phyloP scores from a whole-genome alignment of 176 grass and related monocot species.

The Paspalum vaginatum region DNA sequence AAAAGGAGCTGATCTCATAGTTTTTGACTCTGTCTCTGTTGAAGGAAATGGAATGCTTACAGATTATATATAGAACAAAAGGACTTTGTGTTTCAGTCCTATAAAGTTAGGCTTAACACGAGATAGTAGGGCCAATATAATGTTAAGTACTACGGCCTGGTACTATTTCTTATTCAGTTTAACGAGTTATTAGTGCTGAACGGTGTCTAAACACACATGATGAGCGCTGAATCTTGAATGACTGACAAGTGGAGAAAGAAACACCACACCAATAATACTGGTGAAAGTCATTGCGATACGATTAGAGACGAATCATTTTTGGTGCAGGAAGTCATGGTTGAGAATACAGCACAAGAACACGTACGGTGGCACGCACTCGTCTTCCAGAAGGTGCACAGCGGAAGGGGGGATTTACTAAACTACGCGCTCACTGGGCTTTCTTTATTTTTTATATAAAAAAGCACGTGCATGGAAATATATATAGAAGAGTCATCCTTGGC shows the following conservation, averaged over 20 bases:
- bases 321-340: background rate
- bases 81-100: constrained; percentile 3
- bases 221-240: background rate
- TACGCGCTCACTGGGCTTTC: too few relatives aligned
- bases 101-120: background rate
- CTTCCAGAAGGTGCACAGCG: constrained; percentile 21
- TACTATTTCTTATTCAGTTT: constrained; percentile 2
- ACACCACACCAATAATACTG: background rate
- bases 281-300: background rate
- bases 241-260: background rate
- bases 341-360: background rate
- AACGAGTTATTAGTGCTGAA: background rate
- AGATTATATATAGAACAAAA: background rate
- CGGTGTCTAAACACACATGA: background rate
- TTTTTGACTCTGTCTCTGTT: constrained; percentile 35
- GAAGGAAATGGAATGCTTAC: background rate
- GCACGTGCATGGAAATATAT: too few relatives aligned
- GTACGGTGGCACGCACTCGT: background rate
- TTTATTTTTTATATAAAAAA: too few relatives aligned
- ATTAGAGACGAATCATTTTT: background rate
- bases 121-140: background rate
- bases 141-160: background rate
- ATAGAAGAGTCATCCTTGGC: too few relatives aligned
- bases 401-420: background rate
- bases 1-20: constrained; percentile 29